Evolutionary conservation across 2,329 filamentous ascomycete species (phyloP).

Genomic region (Gaeumannomyces tritici): DNA sequence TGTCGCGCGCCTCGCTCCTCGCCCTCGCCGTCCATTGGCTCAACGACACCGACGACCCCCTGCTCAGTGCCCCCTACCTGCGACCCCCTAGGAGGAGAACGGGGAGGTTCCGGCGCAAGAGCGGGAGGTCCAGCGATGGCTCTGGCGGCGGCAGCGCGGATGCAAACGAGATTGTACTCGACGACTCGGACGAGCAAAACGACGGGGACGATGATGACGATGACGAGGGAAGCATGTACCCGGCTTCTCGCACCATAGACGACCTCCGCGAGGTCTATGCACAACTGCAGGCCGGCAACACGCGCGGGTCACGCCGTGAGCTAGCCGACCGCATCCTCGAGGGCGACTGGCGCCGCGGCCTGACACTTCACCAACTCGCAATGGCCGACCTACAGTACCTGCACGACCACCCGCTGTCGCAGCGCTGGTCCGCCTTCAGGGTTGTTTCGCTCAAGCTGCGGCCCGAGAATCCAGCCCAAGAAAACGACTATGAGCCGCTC

Average conservation of each 20-base stretch:
- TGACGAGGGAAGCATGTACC: constrained; percentile 55
- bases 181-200: constrained; percentile 30
- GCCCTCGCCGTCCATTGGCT: constrained; percentile 72
- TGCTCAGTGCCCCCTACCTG: constrained; percentile 49
- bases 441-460: constrained; percentile 41
- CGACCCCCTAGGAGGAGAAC: constrained; percentile 14
- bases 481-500: constrained; percentile 20
- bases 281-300: constrained; percentile 35
- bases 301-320: constrained; percentile 51
- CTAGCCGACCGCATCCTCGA: constrained; percentile 54
- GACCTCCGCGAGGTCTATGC: constrained; percentile 58
- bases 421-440: constrained; percentile 55
- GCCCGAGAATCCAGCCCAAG: constrained; percentile 17
- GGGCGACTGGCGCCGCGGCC: constrained; percentile 58
- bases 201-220: constrained; percentile 30
- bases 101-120: not conserved
- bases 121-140: constrained; percentile 8
- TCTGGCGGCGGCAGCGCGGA: constrained; percentile 19
- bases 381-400: constrained; percentile 60
- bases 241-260: constrained; percentile 53
- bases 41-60: constrained; percentile 49
- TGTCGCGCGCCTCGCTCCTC: constrained; percentile 64
- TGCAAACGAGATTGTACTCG: constrained; percentile 7
- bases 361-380: constrained; percentile 57
- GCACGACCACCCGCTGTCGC: constrained; percentile 53